Evolutionary conservation across 2,329 filamentous ascomycete species (phyloP).

Genomic region (Fusarium robinianum): DNA sequence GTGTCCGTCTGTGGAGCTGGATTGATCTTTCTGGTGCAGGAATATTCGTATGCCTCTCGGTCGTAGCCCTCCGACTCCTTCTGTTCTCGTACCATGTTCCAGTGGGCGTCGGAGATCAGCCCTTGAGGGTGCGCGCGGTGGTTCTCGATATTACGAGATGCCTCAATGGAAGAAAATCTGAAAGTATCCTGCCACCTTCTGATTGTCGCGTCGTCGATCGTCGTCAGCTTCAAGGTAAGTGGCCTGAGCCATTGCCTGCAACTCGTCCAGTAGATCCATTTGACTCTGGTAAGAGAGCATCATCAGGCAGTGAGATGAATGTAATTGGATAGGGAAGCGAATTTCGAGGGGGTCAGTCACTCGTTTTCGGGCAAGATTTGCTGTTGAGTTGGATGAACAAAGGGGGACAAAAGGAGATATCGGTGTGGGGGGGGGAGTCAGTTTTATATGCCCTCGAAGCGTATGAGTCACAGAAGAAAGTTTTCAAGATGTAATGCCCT

Average conservation of each 20-base stretch:
- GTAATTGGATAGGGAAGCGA: too few relatives aligned
- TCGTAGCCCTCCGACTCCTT: constrained; percentile 3
- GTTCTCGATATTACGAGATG: neutral
- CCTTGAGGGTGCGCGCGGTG: neutral
- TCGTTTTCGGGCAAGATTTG: too few relatives aligned
- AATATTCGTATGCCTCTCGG: constrained; percentile 10
- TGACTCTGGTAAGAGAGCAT: too few relatives aligned
- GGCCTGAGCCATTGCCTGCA: constrained; percentile 3
- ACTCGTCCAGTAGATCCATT: constrained; percentile 1
- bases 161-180: neutral
- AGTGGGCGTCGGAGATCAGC: neutral
- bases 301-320: too few relatives aligned
- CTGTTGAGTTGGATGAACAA: too few relatives aligned
- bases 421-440: too few relatives aligned
- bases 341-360: too few relatives aligned
- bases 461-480: too few relatives aligned
- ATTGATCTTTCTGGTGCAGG: neutral
- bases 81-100: neutral
- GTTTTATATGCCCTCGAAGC: too few relatives aligned
- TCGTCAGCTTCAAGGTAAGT: accelerated
- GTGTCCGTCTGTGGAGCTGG: neutral
- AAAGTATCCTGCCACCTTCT: constrained; percentile 2
- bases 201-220: neutral
- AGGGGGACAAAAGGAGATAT: too few relatives aligned
- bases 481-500: too few relatives aligned